Evolutionary conservation across 2,329 filamentous ascomycete species (phyloP).

Genomic region (Chaetomiaceae sp.): DNA sequence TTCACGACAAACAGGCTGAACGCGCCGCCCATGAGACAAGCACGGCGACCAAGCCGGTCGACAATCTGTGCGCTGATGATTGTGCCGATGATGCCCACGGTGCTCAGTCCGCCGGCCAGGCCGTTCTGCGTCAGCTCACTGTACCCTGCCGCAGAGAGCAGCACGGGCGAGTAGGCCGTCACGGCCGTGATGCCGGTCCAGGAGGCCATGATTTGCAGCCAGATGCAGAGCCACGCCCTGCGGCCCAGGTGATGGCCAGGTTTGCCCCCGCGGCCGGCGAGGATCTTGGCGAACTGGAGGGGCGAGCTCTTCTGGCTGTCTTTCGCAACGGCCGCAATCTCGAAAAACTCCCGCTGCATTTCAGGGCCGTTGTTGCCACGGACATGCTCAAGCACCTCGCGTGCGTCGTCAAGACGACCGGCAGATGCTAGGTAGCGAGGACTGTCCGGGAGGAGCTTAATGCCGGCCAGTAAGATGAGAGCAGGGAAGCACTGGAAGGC

Average conservation of each 20-base stretch:
- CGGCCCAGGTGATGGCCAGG: slow-evolving; percentile 35
- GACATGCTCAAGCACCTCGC: slow-evolving; percentile 28
- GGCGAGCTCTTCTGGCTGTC: slow-evolving; percentile 33
- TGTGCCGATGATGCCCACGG: slow-evolving; percentile 45
- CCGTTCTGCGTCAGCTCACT: slow-evolving; percentile 38
- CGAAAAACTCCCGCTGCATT: slow-evolving; percentile 35
- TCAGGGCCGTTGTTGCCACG: slow-evolving; percentile 31
- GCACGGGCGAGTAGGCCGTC: slow-evolving; percentile 32
- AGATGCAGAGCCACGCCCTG: slow-evolving; percentile 35
- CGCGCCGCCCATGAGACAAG: slow-evolving; percentile 36
- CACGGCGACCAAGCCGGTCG: slow-evolving; percentile 41
- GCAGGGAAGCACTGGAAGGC: not conserved
- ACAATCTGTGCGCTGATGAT: slow-evolving; percentile 46
- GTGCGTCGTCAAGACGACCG: slow-evolving; percentile 28
- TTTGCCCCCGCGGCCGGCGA: slow-evolving; percentile 20
- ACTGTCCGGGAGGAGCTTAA: slow-evolving; percentile 40
- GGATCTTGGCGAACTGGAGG: slow-evolving; percentile 34
- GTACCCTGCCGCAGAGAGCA: slow-evolving; percentile 31
- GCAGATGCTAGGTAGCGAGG: slow-evolving; percentile 36
- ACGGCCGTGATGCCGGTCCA: slow-evolving; percentile 40
- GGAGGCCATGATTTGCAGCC: slow-evolving; percentile 38
- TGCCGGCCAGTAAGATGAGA: not conserved
- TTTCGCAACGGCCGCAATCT: slow-evolving; percentile 37
- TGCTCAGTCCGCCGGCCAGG: slow-evolving; percentile 46
- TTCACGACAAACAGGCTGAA: slow-evolving; percentile 36